Base-by-base conservation (phyloP, 2,329 filamentous ascomycete genomes). In the Xylariomycetidae sp. region DNA sequence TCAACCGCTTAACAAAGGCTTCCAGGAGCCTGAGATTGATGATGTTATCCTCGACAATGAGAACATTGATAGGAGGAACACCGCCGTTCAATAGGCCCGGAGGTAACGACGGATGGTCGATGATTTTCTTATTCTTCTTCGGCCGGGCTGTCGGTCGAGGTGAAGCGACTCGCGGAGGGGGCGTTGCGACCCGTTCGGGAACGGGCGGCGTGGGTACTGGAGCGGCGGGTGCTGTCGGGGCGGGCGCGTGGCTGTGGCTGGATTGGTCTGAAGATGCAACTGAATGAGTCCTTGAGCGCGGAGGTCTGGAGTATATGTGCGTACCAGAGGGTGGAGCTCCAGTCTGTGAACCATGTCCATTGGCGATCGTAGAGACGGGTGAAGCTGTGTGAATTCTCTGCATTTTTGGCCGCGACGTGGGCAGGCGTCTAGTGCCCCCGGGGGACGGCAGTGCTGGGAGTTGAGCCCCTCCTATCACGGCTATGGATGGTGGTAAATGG, bases 11-110 rank as follows among this genome's bases (percentile, higher is more conserved):
- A 71, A 97, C 90, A 54, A 98, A 94, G 1, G 89, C 88, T 56
- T 96, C 90, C 22, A 98, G 69, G 8, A 98, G 79, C 53, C 88
- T 86, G 47, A 97, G 69, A 56, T 97, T 98, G 72, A 98, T 97
- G 44, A 92, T 88, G 60, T 98, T 98, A 65, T 98, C 92, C 66
- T 98, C 92, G 11, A 98, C 92, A 40, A 98, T 95, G 27, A 98
- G 71, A 6, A 97, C 89, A 49, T 94, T 97, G 64, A 98, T 97
- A 2, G 92, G 90, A 6, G 92, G 92, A 1, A 97, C 88, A 2
- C 81, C 81, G 34, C 82, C 83, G 47, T 90, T 88, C 17, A 94
- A 73, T 50, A 86, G 71, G 18, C 77, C 80, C 4, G 80, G 69
- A 16, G 74, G 73, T 40, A 83, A 53, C 10, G 56, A 60, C 2